phyloP scores from a whole-genome alignment of 768 basidiomycete species.

The Leccinum subgranulosum region DNA sequence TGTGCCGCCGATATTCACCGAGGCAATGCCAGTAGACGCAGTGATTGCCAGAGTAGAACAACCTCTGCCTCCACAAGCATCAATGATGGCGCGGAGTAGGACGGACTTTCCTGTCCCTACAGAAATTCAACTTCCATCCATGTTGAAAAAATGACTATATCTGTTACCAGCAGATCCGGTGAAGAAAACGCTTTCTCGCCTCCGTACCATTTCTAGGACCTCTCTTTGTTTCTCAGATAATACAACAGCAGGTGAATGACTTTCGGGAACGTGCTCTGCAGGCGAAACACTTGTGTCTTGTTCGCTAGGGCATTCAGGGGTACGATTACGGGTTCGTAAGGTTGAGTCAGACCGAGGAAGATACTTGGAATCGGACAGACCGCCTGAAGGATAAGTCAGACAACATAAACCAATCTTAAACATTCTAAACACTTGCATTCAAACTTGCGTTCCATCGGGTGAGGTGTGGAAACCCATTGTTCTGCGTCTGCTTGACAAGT shows the following conservation, averaged over 20 bases:
- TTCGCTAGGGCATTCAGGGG: neutral
- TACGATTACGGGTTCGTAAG: neutral
- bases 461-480: conserved; percentile 40
- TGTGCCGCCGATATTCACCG: conserved; percentile 77
- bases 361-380: neutral
- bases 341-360: neutral
- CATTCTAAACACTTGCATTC: neutral
- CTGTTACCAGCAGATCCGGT: conserved; percentile 73
- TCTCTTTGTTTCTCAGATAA: conserved; percentile 52
- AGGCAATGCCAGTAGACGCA: conserved; percentile 77
- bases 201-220: conserved; percentile 52
- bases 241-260: conserved; percentile 19
- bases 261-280: neutral
- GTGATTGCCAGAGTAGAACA: conserved; percentile 60
- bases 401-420: neutral
- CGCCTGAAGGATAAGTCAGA: conserved; percentile 8
- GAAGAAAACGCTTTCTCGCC: conserved; percentile 73
- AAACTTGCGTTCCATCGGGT: conserved; percentile 17
- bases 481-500: conserved; percentile 42
- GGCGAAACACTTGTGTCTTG: neutral
- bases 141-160: neutral
- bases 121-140: conserved; percentile 2
- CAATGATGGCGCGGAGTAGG: conserved; percentile 71
- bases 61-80: conserved; percentile 37
- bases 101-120: conserved; percentile 83